Base-by-base conservation (phyloP, 768 basidiomycete species). In the Candolleomyces efflorescens region DNA sequence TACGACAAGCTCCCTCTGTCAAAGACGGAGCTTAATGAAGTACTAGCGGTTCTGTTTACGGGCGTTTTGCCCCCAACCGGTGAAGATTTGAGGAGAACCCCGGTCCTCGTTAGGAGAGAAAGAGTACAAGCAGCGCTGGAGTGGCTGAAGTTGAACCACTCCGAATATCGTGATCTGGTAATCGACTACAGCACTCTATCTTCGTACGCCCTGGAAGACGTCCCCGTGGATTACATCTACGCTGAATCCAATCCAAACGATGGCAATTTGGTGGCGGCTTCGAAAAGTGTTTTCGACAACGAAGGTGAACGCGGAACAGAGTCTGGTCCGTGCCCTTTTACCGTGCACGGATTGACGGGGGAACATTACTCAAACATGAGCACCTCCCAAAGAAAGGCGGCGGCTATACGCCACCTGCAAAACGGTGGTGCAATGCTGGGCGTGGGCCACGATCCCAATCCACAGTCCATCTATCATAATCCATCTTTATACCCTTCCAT, bases 141-240 rank as follows among this genome's bases (percentile, higher is more conserved):
- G 39, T 75, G 74, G 74, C 56, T 75, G 12, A 72, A 67, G 41
- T 38, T 72, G 0, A 77, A 77, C 57, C 73, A 75, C 60, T 0
- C 13, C 0, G 69, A 70, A 47, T 77, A 76, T 57, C 20, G 7
- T 18, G 71, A 74, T 53, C 43, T 75, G 1, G 47, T 60, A 0
- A 72, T 75, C 20, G 69, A 68, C 0, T 23, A 63, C 2, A 59
- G 68, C 4, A 73, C 67, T 56, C 53, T 71, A 15, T 24, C 44
- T 2, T 3, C 39, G 38, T 75, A 69, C 63, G 63, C 57, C 3
- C 59, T 65, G 41, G 56, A 59, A 55, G 62, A 22, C 32, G 65
- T 65, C 5, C 68, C 64, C 39, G 70, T 68, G 3, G 41, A 55
- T 10, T 58, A 74, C 45, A 63, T 64, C 18, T 68, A 67, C 62